Conservation (phyloP, 495 filamentous ascomycete genomes). For the Thermochaetoides thermophila region DNA sequence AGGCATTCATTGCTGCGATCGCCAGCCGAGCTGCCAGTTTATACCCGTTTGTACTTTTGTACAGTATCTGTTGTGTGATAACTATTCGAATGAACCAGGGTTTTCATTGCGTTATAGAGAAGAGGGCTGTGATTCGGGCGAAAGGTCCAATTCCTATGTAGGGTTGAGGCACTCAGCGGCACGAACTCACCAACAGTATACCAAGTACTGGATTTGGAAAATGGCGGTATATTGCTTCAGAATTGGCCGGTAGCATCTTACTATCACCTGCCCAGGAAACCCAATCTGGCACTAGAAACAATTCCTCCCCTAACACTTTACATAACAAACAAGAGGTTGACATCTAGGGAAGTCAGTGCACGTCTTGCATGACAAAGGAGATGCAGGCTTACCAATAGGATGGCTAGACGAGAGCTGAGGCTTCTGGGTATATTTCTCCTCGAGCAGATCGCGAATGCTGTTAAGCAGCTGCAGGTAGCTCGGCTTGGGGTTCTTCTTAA, state of each 20-base stretch:
- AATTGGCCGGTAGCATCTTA: not conserved
- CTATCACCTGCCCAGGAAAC: not conserved
- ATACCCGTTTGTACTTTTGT: no score
- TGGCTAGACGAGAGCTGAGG: constrained; percentile 94
- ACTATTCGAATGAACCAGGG: no score
- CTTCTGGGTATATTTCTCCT: constrained; percentile 83
- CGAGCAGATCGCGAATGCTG: constrained; percentile 79
- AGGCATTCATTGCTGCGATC: no score
- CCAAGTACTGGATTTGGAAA: no score
- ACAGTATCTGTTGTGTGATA: no score
- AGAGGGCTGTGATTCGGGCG: no score
- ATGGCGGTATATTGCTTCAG: not conserved
- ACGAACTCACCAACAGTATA: no score
- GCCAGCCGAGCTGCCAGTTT: no score
- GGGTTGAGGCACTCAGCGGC: no score
- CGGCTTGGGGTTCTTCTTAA: constrained; percentile 89
- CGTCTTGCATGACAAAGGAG: not conserved
- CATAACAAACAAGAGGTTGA: constrained; percentile 34
- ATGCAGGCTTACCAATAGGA: constrained; percentile 73
- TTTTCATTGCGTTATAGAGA: no score
- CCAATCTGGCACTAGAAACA: not conserved
- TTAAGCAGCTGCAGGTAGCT: constrained; percentile 90
- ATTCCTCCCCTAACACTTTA: constrained; percentile 8
- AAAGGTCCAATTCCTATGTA: no score
- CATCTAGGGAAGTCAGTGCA: constrained; percentile 18